Evolutionary conservation across 2,329 filamentous ascomycete genomes (phyloP).

Genomic region (Trichoderma aggressivum): DNA sequence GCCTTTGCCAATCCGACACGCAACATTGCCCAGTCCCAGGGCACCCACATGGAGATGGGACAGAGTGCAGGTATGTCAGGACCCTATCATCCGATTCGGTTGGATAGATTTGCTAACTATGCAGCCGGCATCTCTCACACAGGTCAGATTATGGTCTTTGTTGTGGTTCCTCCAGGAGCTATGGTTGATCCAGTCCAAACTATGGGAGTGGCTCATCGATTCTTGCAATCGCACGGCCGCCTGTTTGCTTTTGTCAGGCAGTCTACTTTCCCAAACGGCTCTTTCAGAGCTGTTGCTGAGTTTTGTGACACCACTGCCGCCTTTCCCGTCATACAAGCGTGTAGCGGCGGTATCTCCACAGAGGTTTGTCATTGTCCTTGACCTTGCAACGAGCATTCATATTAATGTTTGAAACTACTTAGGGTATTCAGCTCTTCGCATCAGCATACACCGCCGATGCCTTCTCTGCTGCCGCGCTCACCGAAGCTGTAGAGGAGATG

Average conservation of each 20-base stretch:
- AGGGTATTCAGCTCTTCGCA: slow-evolving; percentile 28
- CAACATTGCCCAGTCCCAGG: not conserved
- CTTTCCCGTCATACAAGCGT: slow-evolving; percentile 37
- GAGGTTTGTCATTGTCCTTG: slow-evolving; percentile 26
- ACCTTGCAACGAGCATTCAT: not conserved
- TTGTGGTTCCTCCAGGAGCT: slow-evolving; percentile 22
- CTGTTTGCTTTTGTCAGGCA: slow-evolving; percentile 51
- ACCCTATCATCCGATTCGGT: not conserved
- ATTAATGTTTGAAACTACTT: not conserved
- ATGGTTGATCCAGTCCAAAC: slow-evolving; percentile 33
- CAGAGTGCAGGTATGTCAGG: not conserved
- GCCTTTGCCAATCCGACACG: slow-evolving; percentile 21
- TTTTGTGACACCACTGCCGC: slow-evolving; percentile 50
- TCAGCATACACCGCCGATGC: slow-evolving; percentile 19
- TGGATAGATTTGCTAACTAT: not conserved
- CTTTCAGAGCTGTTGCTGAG: slow-evolving; percentile 50
- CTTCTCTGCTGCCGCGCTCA: slow-evolving; percentile 16
- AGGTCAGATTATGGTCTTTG: slow-evolving; percentile 32
- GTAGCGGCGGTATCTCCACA: slow-evolving; percentile 25
- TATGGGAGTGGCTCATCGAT: slow-evolving; percentile 29
- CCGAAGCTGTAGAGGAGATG: slow-evolving; percentile 23
- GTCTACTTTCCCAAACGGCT: slow-evolving; percentile 38
- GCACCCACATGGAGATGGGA: not conserved
- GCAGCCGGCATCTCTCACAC: slow-evolving; percentile 13
- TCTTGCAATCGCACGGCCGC: slow-evolving; percentile 47